phyloP scores from a whole-genome alignment of 1,139 yeast species.

The Debaryomyces coudertii region DNA sequence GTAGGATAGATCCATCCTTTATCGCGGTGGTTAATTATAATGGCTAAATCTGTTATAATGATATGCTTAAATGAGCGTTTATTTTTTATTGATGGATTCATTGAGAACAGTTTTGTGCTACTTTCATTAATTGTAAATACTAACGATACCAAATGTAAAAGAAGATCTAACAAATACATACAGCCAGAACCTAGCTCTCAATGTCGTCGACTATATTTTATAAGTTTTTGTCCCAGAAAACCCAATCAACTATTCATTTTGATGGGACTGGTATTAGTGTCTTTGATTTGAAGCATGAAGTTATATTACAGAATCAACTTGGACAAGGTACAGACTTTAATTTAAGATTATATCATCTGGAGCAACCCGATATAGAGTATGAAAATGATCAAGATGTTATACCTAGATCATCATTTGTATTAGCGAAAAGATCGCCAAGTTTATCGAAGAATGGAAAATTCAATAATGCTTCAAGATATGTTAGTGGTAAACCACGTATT shows the following conservation, averaged over 20 bases:
- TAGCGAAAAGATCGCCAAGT: constrained; percentile 82
- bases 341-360: constrained; percentile 60
- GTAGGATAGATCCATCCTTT: constrained; percentile 22
- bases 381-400: constrained; percentile 90
- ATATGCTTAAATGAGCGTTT: constrained; percentile 1
- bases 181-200: background rate
- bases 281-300: constrained; percentile 90
- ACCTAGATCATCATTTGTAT: constrained; percentile 83
- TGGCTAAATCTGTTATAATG: background rate
- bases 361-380: constrained; percentile 76
- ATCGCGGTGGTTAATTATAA: background rate
- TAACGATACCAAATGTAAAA: background rate
- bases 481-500: constrained; percentile 79
- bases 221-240: constrained; percentile 82
- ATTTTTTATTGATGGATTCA: constrained; percentile 10
- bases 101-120: constrained; percentile 12
- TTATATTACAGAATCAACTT: constrained; percentile 76
- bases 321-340: constrained; percentile 88
- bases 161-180: background rate
- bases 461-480: constrained; percentile 74
- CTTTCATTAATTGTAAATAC: background rate
- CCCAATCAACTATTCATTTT: constrained; percentile 76
- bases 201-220: constrained; percentile 95
- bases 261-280: constrained; percentile 97
- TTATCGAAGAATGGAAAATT: constrained; percentile 58